These are phyloP conservation scores for Boletus rubroflammeus DNA, from an alignment of 768 basidiomycete species.

Conservation along the genomic window DNA sequence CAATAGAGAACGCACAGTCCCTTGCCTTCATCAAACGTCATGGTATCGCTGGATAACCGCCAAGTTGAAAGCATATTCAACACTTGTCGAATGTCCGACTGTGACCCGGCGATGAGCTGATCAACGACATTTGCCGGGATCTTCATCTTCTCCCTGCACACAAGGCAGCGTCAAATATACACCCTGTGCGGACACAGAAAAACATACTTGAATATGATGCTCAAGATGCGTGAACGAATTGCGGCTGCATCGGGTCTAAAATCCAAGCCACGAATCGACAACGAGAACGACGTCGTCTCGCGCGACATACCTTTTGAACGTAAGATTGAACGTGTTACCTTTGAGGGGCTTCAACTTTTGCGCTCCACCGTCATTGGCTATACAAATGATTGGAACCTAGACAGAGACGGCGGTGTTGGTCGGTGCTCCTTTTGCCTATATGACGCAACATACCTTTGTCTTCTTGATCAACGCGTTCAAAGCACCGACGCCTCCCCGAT, in stretches of 20 bases:
- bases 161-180: neutral
- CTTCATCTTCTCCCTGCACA: conserved; percentile 82
- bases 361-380: conserved; percentile 86
- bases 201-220: conserved; percentile 84
- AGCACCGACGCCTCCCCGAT: conserved; percentile 94
- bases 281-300: neutral
- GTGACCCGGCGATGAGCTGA: conserved; percentile 81
- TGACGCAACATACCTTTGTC: conserved; percentile 56
- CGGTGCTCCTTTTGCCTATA: too few species aligned
- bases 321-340: conserved; percentile 65
- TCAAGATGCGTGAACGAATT: conserved; percentile 83
- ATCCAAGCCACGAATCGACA: neutral
- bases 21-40: conserved; percentile 93
- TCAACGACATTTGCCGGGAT: conserved; percentile 90
- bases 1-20: conserved; percentile 56
- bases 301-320: conserved; percentile 67
- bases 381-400: conserved; percentile 95
- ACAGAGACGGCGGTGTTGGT: neutral
- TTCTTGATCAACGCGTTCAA: conserved; percentile 90
- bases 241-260: conserved; percentile 72
- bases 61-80: conserved; percentile 98
- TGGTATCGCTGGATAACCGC: conserved; percentile 75
- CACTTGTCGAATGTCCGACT: conserved; percentile 96
- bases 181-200: neutral
- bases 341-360: conserved; percentile 88